These are phyloP conservation scores for Suillus ampliporus DNA, from an alignment of 768 basidiomycete species.

Conservation along the genomic window DNA sequence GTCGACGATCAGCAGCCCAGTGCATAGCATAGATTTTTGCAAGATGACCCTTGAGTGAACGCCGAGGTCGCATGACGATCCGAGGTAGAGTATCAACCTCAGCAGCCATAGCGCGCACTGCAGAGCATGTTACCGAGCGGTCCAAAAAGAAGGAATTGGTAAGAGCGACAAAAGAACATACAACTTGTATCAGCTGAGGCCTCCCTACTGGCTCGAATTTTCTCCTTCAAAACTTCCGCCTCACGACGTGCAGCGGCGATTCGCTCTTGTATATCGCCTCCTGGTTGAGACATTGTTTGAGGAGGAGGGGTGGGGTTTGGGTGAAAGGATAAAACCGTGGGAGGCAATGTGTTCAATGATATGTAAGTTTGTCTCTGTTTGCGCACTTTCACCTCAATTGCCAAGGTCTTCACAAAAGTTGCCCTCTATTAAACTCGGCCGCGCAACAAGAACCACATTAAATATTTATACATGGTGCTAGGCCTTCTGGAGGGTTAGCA, in stretches of 20 bases:
- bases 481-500: not conserved
- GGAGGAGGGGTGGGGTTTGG: constrained; percentile 6
- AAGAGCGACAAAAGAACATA: constrained; percentile 51
- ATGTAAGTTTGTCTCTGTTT: constrained; percentile 10
- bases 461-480: not conserved
- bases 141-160: constrained; percentile 9
- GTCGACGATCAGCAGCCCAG: constrained; percentile 96
- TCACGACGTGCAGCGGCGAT: constrained; percentile 97
- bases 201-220: constrained; percentile 95
- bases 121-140: constrained; percentile 20
- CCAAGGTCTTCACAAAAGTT: constrained; percentile 1
- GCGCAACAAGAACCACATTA: not conserved
- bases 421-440: no score
- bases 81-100: constrained; percentile 96
- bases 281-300: constrained; percentile 73
- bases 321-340: constrained; percentile 11
- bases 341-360: constrained; percentile 5
- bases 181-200: constrained; percentile 97
- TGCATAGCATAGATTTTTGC: constrained; percentile 99
- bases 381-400: not conserved
- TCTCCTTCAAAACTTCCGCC: constrained; percentile 97
- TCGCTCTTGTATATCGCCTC: constrained; percentile 86
- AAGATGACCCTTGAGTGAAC: constrained; percentile 94
- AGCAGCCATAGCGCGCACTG: constrained; percentile 98
- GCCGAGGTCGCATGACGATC: constrained; percentile 95